Base-by-base conservation (phyloP, 345 rosid species). In the Garcia nutans region DNA sequence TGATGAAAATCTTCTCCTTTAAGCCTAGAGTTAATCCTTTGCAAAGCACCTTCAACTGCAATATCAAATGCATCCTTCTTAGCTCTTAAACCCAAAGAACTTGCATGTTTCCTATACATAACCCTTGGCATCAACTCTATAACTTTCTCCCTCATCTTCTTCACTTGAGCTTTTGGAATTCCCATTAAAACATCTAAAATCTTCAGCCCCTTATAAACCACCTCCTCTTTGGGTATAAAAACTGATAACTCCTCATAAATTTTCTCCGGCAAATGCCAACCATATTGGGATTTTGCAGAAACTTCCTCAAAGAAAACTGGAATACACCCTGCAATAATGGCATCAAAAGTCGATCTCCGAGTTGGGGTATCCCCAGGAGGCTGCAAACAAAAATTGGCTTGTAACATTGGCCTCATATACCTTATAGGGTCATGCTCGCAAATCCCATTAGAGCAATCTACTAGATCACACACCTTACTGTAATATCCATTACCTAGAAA, bases 361-460 rank as follows among this genome's bases (percentile, higher is more conserved):
- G 98, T 89, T 1, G 99, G 99, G 0, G 98, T 93, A 52, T 96
- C 96, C 67, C 97, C 98, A 0, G 97, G 96, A 10, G 99, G 99
- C 79, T 96, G 98, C 78, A 96, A 82, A 58, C 98, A 96, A 65
- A 96, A 96, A 1, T 84, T 82, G 0, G 98, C 83, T 65, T 84
- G 87, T 54, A 96, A 58, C 96, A 92, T 92, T 1, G 95, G 96
- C 84, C 70, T 88, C 97, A 92, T 91, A 75, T 84, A 93, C 55
- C 88, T 82, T 6, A 92, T 83, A 5, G 99, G 99, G 68, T 95
- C 96, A 69, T 91, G 97, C 77, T 91, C 99, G 61, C 99, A 95
- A 20, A 91, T 79, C 77, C 94, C 97, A 74, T 90, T 90, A 0
- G 97, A 91, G 76, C 99, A 93, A 76, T 95, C 99, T 4, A 95